phyloP scores from a whole-genome alignment of 2,329 filamentous ascomycete species.

The Claviceps sp. region DNA sequence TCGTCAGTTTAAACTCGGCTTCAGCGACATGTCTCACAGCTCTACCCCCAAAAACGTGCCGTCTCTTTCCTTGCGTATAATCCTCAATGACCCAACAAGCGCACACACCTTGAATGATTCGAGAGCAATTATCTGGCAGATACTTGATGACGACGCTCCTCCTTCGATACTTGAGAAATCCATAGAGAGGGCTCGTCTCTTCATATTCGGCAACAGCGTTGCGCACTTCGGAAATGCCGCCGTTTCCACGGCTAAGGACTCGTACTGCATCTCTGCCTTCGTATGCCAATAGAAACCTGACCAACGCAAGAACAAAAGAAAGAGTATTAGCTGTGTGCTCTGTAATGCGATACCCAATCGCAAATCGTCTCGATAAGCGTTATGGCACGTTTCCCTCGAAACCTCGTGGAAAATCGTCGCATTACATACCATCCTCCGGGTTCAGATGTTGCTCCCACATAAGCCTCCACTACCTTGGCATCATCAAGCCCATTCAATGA shows the following conservation, averaged over 20 bases:
- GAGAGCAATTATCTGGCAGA: constrained; percentile 78
- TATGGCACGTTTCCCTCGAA: no score
- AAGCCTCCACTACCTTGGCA: constrained; percentile 67
- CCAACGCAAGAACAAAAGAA: neutral
- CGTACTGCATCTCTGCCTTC: constrained; percentile 76
- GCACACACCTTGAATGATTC: constrained; percentile 73
- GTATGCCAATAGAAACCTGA: constrained; percentile 91
- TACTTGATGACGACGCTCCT: constrained; percentile 89
- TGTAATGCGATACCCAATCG: neutral
- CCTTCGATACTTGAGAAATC: constrained; percentile 78
- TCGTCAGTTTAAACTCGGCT: neutral
- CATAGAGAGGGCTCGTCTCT: constrained; percentile 80
- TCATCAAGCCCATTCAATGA: constrained; percentile 92
- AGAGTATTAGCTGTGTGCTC: neutral
- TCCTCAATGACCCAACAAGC: neutral
- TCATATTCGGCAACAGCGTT: constrained; percentile 64
- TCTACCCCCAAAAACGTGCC: neutral
- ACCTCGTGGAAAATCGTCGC: neutral
- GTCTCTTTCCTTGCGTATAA: neutral
- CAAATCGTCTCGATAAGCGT: neutral
- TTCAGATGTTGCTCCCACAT: constrained; percentile 67
- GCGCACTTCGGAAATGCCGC: constrained; percentile 74
- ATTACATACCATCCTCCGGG: constrained; percentile 82
- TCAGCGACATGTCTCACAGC: neutral
- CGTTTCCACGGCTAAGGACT: constrained; percentile 60